Conservation (phyloP, 2,329 filamentous ascomycete genomes). For the Fusarium citri region DNA sequence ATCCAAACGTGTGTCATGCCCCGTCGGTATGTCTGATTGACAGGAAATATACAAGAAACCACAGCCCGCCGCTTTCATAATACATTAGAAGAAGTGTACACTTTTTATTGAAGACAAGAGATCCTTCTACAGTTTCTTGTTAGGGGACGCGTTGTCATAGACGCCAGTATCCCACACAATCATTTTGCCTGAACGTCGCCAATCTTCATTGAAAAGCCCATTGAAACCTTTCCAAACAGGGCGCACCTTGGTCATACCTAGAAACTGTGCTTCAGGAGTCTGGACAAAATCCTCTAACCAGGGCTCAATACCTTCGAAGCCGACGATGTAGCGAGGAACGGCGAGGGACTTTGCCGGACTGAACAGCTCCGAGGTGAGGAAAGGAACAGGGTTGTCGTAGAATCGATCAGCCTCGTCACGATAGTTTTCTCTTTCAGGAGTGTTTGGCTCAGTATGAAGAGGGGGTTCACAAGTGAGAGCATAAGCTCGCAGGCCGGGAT, state of each 20-base stretch:
- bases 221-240: constrained; percentile 70
- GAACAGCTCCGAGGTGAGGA: constrained; percentile 67
- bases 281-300: constrained; percentile 60
- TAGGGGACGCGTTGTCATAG: constrained; percentile 35
- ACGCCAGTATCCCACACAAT: constrained; percentile 69
- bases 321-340: constrained; percentile 69
- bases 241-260: constrained; percentile 55
- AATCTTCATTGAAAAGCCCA: constrained; percentile 72
- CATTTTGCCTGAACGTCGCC: constrained; percentile 65
- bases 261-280: constrained; percentile 52
- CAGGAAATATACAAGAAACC: neutral
- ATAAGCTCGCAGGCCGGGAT: constrained; percentile 80
- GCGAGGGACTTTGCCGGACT: constrained; percentile 25
- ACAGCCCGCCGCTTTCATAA: neutral
- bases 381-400: constrained; percentile 73
- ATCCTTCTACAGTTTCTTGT: neutral
- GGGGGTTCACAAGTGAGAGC: constrained; percentile 93
- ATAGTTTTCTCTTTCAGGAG: constrained; percentile 73
- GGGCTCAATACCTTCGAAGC: constrained; percentile 68
- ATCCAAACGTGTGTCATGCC: constrained; percentile 5
- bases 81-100: constrained; percentile 7
- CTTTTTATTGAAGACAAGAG: neutral
- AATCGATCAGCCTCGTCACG: constrained; percentile 92
- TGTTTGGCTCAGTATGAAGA: constrained; percentile 70
- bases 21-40: neutral